Base-by-base conservation (phyloP, 2,329 filamentous ascomycete genomes). In the Neospermospora avenae region DNA sequence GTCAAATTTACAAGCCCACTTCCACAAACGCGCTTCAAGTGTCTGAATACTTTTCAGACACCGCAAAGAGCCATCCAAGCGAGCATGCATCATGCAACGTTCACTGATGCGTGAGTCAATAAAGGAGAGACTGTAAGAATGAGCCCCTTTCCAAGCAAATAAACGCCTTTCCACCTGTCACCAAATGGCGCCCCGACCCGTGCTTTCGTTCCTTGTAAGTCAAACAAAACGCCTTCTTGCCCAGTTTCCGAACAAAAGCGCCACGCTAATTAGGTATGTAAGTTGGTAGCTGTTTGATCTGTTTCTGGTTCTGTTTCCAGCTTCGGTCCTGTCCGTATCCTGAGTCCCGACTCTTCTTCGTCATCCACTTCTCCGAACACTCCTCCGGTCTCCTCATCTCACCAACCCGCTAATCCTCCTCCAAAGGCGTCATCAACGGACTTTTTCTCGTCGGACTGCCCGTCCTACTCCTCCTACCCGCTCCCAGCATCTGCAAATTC, bases 371-470 rank as follows among this genome's bases (percentile, higher is more conserved):
- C 46, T 2, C 11, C 28, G 34, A 3, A 14, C 10, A 35, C 18
- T 22, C 8, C 28, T 35, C 4, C 20, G 14, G 8, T 44, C 4
- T 56, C 13, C 5, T 57, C 34, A 11, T n/a, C 35, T 4, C 46
- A 10, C 14, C 54, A 35, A 4, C 22, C 11, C 39, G 31, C 55
- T 52, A 60, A 14, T 59, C 63, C 58, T 81, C 79, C 62, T 78
- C 71, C 56, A 83, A 63, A 16, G 82, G 77, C 46, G 77, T 74
- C 77, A 82, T 80, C 49, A 84, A 70, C 0, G 83, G 81, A 62
- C 82, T 86, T 71, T 86, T 86, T 67, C 84, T 77, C 35, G 69
- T 72, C 24, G 78, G 78, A 72, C 77, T 79, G 46, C 76, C 75
- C 10, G 76, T 69, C 62, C 78, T 72, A 59, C 74, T 75, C 63